phyloP scores from a whole-genome alignment of 768 basidiomycete genomes.

The Tylopilus sp. region DNA sequence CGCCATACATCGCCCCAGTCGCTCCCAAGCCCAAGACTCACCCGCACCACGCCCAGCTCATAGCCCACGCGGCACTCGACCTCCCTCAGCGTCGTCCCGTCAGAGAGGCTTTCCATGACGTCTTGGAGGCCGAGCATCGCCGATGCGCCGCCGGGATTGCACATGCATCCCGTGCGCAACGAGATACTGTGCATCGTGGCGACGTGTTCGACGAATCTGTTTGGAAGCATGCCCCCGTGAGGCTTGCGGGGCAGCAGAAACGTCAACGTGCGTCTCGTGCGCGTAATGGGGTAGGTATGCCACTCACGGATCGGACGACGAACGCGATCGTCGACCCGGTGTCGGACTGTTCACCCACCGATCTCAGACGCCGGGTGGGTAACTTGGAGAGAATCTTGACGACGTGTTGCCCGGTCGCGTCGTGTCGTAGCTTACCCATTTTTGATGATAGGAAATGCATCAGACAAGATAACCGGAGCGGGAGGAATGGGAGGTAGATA shows the following conservation, averaged over 20 bases:
- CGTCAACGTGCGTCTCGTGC: not conserved
- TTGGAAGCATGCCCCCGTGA: conserved; percentile 61
- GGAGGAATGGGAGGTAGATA: no score
- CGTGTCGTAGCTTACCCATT: conserved; percentile 57
- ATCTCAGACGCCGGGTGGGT: conserved; percentile 50
- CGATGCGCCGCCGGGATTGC: conserved; percentile 78
- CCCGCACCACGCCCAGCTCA: conserved; percentile 71
- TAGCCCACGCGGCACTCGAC: conserved; percentile 59
- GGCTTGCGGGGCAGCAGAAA: conserved; percentile 41
- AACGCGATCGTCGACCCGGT: conserved; percentile 61
- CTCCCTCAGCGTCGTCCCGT: conserved; percentile 57
- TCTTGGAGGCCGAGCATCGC: conserved; percentile 63
- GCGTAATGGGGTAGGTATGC: no score
- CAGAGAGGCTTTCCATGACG: conserved; percentile 58
- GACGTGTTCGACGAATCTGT: conserved; percentile 69
- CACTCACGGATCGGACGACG: conserved; percentile 59
- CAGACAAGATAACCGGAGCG: conserved; percentile 70
- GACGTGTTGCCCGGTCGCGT: conserved; percentile 54
- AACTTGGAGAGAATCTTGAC: conserved; percentile 65
- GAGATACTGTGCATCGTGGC: conserved; percentile 66
- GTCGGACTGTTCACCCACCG: conserved; percentile 66
- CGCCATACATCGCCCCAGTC: no score
- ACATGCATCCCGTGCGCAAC: conserved; percentile 78
- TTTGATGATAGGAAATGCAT: conserved; percentile 58
- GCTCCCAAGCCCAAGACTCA: conserved; percentile 80